Evolutionary conservation across 148 eudicot genomes (phyloP), one percentile per base, ranked within the genome.

Genomic region (Arctostaphylos glauca): DNA sequence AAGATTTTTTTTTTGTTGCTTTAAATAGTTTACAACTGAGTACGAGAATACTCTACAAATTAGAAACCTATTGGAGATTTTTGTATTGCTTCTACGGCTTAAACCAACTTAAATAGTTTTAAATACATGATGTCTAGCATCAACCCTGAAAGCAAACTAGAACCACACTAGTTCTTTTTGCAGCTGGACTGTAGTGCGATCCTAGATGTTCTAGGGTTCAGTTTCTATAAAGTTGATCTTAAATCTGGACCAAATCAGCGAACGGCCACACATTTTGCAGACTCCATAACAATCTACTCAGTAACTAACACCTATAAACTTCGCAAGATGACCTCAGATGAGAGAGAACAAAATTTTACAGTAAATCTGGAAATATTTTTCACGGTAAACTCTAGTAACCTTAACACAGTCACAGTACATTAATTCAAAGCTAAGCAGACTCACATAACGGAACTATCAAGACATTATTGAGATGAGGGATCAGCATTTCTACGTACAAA

Each of bases 401-500:
- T 49, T 49, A 9, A 23, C 10, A 58, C 72, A 68, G 49, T 62
- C 70, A 48, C 74, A 38, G 8, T 46, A 59, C 19, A 10, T 21
- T 74, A 14, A 48, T 55, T 52, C 21, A 41, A 82, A 77, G 59
- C 77, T 23, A 21, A 47, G 72, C 21, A 59, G 54, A 74, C 25
- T 15, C 64, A n/a, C 21, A 9, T n/a, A 31, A 74, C 56, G 56
- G 10, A 85, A 60, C 72, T 55, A 78, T n/a, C 58, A 41, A 62
- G 13, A 64, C 12, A 49, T 60, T 85, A 82, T 1, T 82, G 70
- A 44, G 84, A 54, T 2, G 88, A 53, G 48, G 86, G 80, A 13
- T 83, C 82, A 12, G 82, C 71, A 47, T 84, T 74, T 83, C 82
- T 91, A 79, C 77, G 77, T 38, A 90, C 91, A 87, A 94, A 94